Conservation (phyloP, 192 early-diverging fungal species). For the Coemansia sp. region DNA sequence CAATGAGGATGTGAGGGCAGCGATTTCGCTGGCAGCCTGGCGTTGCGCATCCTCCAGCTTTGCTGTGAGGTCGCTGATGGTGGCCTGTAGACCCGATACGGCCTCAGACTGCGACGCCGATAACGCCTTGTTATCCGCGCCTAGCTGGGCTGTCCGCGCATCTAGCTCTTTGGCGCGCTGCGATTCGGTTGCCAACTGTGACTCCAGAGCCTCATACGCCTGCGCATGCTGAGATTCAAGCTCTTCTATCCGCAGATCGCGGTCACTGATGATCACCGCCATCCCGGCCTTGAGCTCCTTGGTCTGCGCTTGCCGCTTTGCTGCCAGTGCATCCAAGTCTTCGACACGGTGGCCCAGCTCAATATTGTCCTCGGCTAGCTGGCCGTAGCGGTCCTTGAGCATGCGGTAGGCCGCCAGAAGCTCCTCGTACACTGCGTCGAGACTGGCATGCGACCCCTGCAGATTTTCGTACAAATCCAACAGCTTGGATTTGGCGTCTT, state of each 20-base stretch:
- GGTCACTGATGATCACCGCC: not conserved
- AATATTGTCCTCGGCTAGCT: conserved; percentile 24
- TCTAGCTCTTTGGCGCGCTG: conserved; percentile 20
- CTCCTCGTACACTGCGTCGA: conserved; percentile 40
- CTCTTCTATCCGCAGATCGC: conserved; percentile 8
- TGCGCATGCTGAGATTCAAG: conserved; percentile 17
- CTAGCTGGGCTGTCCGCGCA: conserved; percentile 23
- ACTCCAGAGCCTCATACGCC: conserved; percentile 20
- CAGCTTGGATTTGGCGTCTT: conserved; percentile 34
- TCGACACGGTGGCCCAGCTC: conserved; percentile 7
- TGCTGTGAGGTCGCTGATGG: conserved; percentile 29
- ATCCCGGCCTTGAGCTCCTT: conserved; percentile 10
- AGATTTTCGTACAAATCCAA: conserved; percentile 42
- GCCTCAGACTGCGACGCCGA: conserved; percentile 38
- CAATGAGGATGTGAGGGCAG: conserved; percentile 10
- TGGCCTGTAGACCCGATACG: conserved; percentile 18
- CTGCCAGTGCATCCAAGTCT: conserved; percentile 13
- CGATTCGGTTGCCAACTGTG: conserved; percentile 9
- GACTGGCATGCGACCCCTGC: conserved; percentile 27
- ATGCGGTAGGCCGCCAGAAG: conserved; percentile 39
- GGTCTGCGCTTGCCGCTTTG: conserved; percentile 3
- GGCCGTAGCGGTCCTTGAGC: conserved; percentile 37
- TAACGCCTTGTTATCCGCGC: conserved; percentile 30
- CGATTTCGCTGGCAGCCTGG: conserved; percentile 18
- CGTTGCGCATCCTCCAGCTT: conserved; percentile 28